Evolutionary conservation across 345 rosid species (phyloP).

Genomic region (Noccaea bulbosa): DNA sequence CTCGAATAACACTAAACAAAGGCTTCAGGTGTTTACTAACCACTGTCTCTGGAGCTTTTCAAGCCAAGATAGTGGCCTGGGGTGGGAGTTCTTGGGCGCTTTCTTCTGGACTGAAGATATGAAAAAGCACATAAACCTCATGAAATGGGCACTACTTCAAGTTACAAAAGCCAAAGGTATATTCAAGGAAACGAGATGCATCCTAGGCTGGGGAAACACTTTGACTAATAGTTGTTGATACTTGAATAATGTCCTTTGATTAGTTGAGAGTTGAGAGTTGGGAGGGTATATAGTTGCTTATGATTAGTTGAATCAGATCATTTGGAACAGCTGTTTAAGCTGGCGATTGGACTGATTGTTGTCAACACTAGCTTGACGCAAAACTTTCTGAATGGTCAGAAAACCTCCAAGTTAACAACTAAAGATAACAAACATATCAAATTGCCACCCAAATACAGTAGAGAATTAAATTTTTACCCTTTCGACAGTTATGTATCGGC

Average conservation of each 20-base stretch:
- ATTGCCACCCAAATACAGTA: conserved; percentile 18
- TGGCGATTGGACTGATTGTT: conserved; percentile 80
- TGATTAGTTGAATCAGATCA: conserved; percentile 88
- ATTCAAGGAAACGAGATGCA: conserved; percentile 35
- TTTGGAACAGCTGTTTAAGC: conserved; percentile 96
- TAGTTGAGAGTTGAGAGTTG: conserved; percentile 65
- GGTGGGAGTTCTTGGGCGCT: conserved; percentile 96
- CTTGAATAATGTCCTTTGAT: conserved; percentile 83
- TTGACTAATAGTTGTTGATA: conserved; percentile 81
- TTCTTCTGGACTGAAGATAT: conserved; percentile 92
- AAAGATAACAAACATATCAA: conserved; percentile 43
- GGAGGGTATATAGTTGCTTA: conserved; percentile 72
- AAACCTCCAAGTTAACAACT: conserved; percentile 82
- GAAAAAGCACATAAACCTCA: conserved; percentile 37
- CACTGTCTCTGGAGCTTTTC: conserved; percentile 76
- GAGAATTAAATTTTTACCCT: conserved; percentile 59
- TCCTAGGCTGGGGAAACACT: conserved; percentile 44
- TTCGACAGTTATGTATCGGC: conserved; percentile 96
- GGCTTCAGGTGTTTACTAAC: conserved; percentile 44
- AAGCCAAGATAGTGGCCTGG: conserved; percentile 99
- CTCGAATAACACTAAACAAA: not conserved
- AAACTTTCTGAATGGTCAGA: conserved; percentile 94
- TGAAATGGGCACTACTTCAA: conserved; percentile 27
- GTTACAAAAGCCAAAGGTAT: conserved; percentile 4
- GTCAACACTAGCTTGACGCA: conserved; percentile 94